Evolutionary conservation across 768 basidiomycete genomes (phyloP), one percentile per base, ranked within the genome.

Genomic region (Leccinum longicurvipes): DNA sequence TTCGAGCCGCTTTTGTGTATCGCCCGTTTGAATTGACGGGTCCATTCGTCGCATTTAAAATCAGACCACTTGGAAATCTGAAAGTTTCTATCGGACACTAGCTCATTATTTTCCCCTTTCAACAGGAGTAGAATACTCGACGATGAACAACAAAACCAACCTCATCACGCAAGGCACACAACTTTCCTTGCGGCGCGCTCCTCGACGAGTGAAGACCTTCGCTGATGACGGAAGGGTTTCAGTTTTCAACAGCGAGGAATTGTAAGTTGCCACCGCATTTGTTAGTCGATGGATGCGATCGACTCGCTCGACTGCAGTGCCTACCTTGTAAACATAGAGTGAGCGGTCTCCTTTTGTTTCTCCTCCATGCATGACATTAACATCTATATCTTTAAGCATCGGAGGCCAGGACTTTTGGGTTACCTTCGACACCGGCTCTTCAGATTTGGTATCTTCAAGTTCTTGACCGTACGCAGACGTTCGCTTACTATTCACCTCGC

Each of bases 401-500:
- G 78, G 77, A 46, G 72, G 70, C 4, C 77, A 79, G 63, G 57
- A 68, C 39, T 76, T 83, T 54, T 70, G 72, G 63, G 70, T 77
- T 21, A 74, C 80, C 4, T 68, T 82, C 27, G 82, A 83, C 62
- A 83, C 83, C 8, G 83, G 82, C 47, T 84, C 82, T 4, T 77
- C 83, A 1, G 83, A 83, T 63, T 61, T 84, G 60, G 82, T 81
- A 60, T 46, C 63, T 31, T 50, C 50, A 23, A 41, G 19, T 53
- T 57, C 42, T 47, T 32, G 29, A 24, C 41, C 47, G 12, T 53
- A 11, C 14, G 1, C 48, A 31, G 47, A 39, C 27, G 46, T 17
- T 53, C 12, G n/a, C 60, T 61, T 48, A 54, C 47, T 52, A 23
- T 17, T 17, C 17, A 10, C 36, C n/a, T 27, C 3, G 51, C 39